phyloP scores from a whole-genome alignment of 2,329 filamentous ascomycete species.

The Ilyonectria mors-panacis region DNA sequence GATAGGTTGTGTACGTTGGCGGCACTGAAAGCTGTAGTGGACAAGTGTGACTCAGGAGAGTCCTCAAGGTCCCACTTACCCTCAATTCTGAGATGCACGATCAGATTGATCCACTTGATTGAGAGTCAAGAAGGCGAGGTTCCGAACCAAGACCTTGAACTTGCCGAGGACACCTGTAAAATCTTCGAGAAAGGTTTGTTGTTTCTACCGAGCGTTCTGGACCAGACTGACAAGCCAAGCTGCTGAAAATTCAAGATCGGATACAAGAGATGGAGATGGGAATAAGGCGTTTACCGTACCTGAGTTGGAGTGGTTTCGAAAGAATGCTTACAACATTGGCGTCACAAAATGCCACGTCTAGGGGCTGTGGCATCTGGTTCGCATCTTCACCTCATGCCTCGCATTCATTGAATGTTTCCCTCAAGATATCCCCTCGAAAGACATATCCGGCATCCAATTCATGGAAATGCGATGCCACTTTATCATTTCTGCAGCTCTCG shows the following conservation, averaged over 20 bases:
- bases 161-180: slow-evolving; percentile 67
- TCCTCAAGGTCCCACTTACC: slow-evolving; percentile 51
- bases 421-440: slow-evolving; percentile 57
- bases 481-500: slow-evolving; percentile 67
- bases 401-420: slow-evolving; percentile 68
- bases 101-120: slow-evolving; percentile 64
- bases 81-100: slow-evolving; percentile 63
- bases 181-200: slow-evolving; percentile 61
- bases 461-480: slow-evolving; percentile 81
- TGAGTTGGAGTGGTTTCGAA: slow-evolving; percentile 88
- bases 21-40: slow-evolving; percentile 54
- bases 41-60: slow-evolving; percentile 43
- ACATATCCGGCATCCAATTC: slow-evolving; percentile 65
- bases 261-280: slow-evolving; percentile 56
- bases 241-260: slow-evolving; percentile 50
- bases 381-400: slow-evolving; percentile 70
- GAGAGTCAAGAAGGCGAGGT: slow-evolving; percentile 51
- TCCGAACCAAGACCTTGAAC: slow-evolving; percentile 7
- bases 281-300: slow-evolving; percentile 69
- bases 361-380: slow-evolving; percentile 66
- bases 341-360: slow-evolving; percentile 72
- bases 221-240: slow-evolving; percentile 41
- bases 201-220: slow-evolving; percentile 8
- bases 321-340: slow-evolving; percentile 84
- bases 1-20: slow-evolving; percentile 70